Conservation (phyloP, 495 filamentous ascomycete genomes). For the Usnea hakonensis region DNA sequence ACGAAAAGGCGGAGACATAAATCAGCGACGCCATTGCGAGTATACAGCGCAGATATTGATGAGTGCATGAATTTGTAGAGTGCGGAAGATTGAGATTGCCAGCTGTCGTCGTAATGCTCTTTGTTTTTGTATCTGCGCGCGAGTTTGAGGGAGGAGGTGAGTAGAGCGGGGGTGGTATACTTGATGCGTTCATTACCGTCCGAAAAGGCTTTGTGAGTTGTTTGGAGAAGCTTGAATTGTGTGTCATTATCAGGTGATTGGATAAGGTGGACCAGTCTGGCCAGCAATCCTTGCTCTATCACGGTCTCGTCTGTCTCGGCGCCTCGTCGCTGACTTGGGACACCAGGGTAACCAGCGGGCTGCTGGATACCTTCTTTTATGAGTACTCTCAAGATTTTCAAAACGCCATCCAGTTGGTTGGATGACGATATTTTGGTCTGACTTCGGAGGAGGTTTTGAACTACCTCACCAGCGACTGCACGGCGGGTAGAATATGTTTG, state of each 20-base stretch:
- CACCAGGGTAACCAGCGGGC: slow-evolving; percentile 72
- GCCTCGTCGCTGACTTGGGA: slow-evolving; percentile 55
- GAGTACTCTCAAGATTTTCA: slow-evolving; percentile 78
- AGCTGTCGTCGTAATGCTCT: slow-evolving; percentile 93
- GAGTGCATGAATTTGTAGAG: slow-evolving; percentile 94
- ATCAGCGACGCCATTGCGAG: slow-evolving; percentile 76
- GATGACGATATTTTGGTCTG: slow-evolving; percentile 67
- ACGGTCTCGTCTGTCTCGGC: slow-evolving; percentile 89
- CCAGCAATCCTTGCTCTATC: slow-evolving; percentile 95
- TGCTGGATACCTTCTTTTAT: slow-evolving; percentile 90
- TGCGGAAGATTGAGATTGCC: slow-evolving; percentile 79
- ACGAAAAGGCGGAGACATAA: slow-evolving; percentile 82
- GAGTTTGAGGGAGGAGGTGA: slow-evolving; percentile 84
- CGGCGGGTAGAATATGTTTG: slow-evolving; percentile 91
- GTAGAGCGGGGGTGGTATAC: slow-evolving; percentile 85
- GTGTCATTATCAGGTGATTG: slow-evolving; percentile 79
- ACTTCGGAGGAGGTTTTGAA: slow-evolving; percentile 68
- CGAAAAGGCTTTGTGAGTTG: slow-evolving; percentile 73
- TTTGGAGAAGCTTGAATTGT: slow-evolving; percentile 90
- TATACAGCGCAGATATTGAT: slow-evolving; percentile 77
- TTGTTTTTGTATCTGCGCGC: slow-evolving; percentile 82
- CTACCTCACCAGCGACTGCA: slow-evolving; percentile 81
- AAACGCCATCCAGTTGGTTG: slow-evolving; percentile 77
- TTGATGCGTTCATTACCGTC: slow-evolving; percentile 94
- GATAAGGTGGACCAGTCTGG: slow-evolving; percentile 82